Conservation (phyloP, 768 basidiomycete genomes). For the Termitomyces eurrhizus region DNA sequence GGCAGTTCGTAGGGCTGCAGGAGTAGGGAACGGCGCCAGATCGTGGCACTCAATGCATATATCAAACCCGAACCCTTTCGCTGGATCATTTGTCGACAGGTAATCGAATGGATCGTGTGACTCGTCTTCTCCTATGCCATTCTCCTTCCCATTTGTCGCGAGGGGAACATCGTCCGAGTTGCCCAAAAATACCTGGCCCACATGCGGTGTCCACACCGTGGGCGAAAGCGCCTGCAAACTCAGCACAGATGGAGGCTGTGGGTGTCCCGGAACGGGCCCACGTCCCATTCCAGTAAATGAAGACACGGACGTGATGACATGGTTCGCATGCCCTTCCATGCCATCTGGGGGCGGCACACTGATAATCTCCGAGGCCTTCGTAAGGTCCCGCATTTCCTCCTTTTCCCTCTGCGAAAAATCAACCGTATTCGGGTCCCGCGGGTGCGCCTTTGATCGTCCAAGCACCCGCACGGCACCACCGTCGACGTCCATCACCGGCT, state of each 20-base stretch:
- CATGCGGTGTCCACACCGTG: slow-evolving; percentile 47
- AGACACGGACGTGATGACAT: background rate
- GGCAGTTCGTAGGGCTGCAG: slow-evolving; percentile 62
- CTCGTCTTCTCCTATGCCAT: background rate
- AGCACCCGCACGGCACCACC: background rate
- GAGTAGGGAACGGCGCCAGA: slow-evolving; percentile 67
- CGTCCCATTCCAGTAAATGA: background rate
- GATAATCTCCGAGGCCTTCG: slow-evolving; percentile 77
- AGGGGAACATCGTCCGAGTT: slow-evolving; percentile 80
- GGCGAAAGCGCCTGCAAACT: slow-evolving; percentile 28
- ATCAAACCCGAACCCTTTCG: slow-evolving; percentile 65
- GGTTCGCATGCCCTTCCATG: slow-evolving; percentile 4
- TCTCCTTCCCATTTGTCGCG: slow-evolving; percentile 14
- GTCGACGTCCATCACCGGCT: slow-evolving; percentile 21
- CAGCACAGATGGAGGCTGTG: slow-evolving; percentile 4
- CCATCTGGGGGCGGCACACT: slow-evolving; percentile 17
- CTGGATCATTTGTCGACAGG: slow-evolving; percentile 36
- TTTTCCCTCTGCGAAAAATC: slow-evolving; percentile 81
- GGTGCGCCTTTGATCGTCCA: background rate
- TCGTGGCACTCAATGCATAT: slow-evolving; percentile 90
- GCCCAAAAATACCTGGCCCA: slow-evolving; percentile 75
- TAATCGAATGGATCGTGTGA: slow-evolving; percentile 42
- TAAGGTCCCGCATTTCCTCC: slow-evolving; percentile 88
- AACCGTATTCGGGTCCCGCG: slow-evolving; percentile 53
- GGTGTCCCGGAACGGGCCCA: background rate